These are phyloP conservation scores for Limnanthes douglasii DNA, from an alignment of 345 rosid genomes.

Conservation along the genomic window DNA sequence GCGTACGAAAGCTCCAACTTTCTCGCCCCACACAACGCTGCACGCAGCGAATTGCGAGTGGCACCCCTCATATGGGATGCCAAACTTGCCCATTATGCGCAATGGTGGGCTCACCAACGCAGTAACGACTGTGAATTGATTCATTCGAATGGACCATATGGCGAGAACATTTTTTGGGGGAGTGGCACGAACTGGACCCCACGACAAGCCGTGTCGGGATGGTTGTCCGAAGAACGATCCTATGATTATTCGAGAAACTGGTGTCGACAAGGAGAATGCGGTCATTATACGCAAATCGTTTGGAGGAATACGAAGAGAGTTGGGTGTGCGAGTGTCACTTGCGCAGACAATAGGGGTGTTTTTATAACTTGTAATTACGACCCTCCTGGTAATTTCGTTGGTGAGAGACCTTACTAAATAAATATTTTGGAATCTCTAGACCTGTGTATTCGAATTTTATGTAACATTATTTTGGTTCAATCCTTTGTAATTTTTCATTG, in stretches of 20 bases:
- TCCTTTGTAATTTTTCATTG: too few species aligned
- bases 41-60: conserved; percentile 38
- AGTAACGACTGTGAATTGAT: conserved; percentile 42
- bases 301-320: conserved; percentile 48
- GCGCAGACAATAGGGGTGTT: conserved; percentile 38
- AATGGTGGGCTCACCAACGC: conserved; percentile 49
- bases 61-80: conserved; percentile 46
- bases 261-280: conserved; percentile 44
- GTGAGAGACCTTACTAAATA: conserved; percentile 72
- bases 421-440: too few species aligned
- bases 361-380: conserved; percentile 90
- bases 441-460: too few species aligned
- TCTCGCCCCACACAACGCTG: conserved; percentile 57
- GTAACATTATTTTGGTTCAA: too few species aligned
- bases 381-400: conserved; percentile 88
- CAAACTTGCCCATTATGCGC: conserved; percentile 32
- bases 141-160: conserved; percentile 78
- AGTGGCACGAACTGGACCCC: conserved; percentile 67
- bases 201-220: conserved; percentile 41
- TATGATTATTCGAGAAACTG: conserved; percentile 43
- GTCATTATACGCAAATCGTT: conserved; percentile 86
- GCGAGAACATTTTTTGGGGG: conserved; percentile 96
- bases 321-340: conserved; percentile 59
- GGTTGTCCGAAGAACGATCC: conserved; percentile 49
- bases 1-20: conserved; percentile 22